Evolutionary conservation across 768 basidiomycete species (phyloP).

Genomic region (Cyclocybe cylindracea): DNA sequence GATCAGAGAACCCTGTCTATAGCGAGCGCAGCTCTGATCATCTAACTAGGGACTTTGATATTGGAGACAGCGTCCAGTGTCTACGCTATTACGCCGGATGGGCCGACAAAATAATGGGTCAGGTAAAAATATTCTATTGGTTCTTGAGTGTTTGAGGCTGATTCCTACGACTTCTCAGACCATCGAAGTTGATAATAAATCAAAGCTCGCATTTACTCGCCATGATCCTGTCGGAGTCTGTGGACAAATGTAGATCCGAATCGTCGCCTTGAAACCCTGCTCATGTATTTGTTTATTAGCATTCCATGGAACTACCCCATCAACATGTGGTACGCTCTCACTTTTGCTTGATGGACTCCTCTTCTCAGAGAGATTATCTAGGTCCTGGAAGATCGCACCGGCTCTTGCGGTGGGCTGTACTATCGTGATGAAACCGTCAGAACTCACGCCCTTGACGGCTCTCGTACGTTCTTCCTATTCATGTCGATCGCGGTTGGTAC

Average conservation of each 20-base stretch:
- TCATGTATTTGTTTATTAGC: slow-evolving; percentile 33
- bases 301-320: slow-evolving; percentile 96
- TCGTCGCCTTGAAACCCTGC: slow-evolving; percentile 2
- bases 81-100: slow-evolving; percentile 93
- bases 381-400: slow-evolving; percentile 92
- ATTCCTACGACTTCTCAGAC: slow-evolving; percentile 40
- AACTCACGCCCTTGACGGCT: slow-evolving; percentile 82
- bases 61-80: slow-evolving; percentile 76
- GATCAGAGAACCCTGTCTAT: neutral
- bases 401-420: slow-evolving; percentile 91
- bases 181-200: slow-evolving; percentile 78
- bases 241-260: slow-evolving; percentile 73
- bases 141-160: neutral
- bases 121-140: slow-evolving; percentile 43
- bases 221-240: slow-evolving; percentile 95
- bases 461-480: slow-evolving; percentile 46
- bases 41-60: slow-evolving; percentile 68
- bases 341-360: neutral
- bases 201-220: slow-evolving; percentile 82
- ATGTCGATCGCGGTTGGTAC: neutral
- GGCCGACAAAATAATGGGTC: slow-evolving; percentile 92
- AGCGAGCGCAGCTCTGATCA: slow-evolving; percentile 4
- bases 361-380: slow-evolving; percentile 21
- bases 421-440: slow-evolving; percentile 94
- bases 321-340: slow-evolving; percentile 65